These are phyloP conservation scores for Aspergillus fructus DNA, from an alignment of 2,329 filamentous ascomycete genomes.

Conservation along the genomic window DNA sequence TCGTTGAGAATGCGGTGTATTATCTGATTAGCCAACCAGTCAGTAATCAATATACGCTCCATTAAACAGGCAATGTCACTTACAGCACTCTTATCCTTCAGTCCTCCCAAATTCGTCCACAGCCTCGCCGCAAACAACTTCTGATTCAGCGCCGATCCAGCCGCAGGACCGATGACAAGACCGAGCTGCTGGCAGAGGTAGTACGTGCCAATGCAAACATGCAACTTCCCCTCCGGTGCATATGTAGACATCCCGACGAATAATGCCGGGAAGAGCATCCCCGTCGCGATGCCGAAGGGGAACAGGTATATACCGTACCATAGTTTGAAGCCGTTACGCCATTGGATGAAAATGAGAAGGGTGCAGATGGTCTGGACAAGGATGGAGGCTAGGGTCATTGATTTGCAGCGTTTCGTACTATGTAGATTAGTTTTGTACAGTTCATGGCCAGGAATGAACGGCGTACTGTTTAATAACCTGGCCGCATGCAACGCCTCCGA, in stretches of 20 bases:
- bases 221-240: conserved; percentile 8
- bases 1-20: conserved; percentile 16
- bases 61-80: neutral
- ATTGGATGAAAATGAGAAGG: conserved; percentile 16
- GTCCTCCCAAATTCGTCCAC: neutral
- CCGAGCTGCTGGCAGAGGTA: conserved; percentile 25
- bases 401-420: conserved; percentile 8
- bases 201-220: conserved; percentile 18
- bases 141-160: conserved; percentile 14
- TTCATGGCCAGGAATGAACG: too few relatives aligned
- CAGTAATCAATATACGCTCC: neutral
- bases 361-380: too few relatives aligned
- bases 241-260: conserved; percentile 20
- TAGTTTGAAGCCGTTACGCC: conserved; percentile 15
- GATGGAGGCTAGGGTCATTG: neutral
- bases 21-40: conserved; percentile 2
- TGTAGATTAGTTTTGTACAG: neutral
- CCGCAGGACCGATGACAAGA: conserved; percentile 19
- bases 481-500: conserved; percentile 12
- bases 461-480: conserved; percentile 16
- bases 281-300: conserved; percentile 12
- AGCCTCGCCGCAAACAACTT: conserved; percentile 12
- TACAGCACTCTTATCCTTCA: neutral
- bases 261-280: conserved; percentile 18
- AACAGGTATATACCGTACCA: conserved; percentile 15